These are phyloP conservation scores for Leptomonas pyrrhocoris DNA, from an alignment of 208 protist genomes.

Conservation along the genomic window DNA sequence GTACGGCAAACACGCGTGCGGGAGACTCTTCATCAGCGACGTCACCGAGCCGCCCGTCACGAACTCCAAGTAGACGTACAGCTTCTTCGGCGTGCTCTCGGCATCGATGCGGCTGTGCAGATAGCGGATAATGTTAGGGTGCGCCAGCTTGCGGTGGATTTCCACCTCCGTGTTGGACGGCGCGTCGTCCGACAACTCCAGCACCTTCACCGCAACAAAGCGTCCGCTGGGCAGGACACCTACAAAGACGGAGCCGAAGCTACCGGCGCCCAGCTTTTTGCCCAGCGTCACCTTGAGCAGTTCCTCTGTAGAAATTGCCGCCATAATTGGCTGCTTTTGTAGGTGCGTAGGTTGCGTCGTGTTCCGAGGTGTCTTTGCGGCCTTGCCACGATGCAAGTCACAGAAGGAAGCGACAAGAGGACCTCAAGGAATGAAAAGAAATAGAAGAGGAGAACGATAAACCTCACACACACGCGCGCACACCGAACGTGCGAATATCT, in stretches of 20 bases:
- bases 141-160: conserved; percentile 88
- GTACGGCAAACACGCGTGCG: conserved; percentile 72
- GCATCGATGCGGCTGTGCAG: conserved; percentile 80
- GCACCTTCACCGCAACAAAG: conserved; percentile 90
- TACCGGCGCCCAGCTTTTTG: conserved; percentile 90
- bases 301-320: conserved; percentile 66
- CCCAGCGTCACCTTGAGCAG: conserved; percentile 79
- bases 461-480: too few species aligned
- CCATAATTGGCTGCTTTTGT: conserved; percentile 26
- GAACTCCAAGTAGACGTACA: conserved; percentile 93
- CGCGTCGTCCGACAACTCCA: conserved; percentile 85
- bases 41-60: conserved; percentile 91
- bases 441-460: too few species aligned
- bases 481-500: too few species aligned
- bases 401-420: too few species aligned
- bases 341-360: background rate
- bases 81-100: conserved; percentile 81
- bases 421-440: too few species aligned
- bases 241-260: conserved; percentile 89
- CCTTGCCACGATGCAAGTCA: too few species aligned
- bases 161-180: conserved; percentile 88
- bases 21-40: conserved; percentile 88
- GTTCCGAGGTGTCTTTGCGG: background rate
- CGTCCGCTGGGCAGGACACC: conserved; percentile 86
- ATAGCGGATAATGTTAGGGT: conserved; percentile 93